phyloP scores from a whole-genome alignment of 2,329 filamentous ascomycete genomes.

The Penicillium sp. region DNA sequence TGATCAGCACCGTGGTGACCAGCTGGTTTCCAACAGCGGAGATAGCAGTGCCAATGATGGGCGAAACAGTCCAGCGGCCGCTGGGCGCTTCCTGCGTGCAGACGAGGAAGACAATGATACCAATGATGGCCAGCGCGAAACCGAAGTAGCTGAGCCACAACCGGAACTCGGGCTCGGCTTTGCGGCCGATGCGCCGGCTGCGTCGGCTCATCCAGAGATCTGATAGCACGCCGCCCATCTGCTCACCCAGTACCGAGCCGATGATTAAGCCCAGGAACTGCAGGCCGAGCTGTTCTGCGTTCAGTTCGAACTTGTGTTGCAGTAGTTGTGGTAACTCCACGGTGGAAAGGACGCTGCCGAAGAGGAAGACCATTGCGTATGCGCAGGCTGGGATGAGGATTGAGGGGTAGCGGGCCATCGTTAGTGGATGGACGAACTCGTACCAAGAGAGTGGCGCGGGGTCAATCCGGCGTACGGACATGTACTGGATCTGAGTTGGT shows the following conservation, averaged over 20 bases:
- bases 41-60: slow-evolving; percentile 54
- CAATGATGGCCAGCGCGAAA: slow-evolving; percentile 51
- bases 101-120: slow-evolving; percentile 56
- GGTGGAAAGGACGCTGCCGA: slow-evolving; percentile 52
- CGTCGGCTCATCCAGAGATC: slow-evolving; percentile 55
- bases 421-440: slow-evolving; percentile 54
- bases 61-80: slow-evolving; percentile 54
- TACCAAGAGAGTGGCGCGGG: slow-evolving; percentile 46
- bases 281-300: slow-evolving; percentile 57
- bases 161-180: slow-evolving; percentile 52
- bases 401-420: slow-evolving; percentile 46
- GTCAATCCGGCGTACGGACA: slow-evolving; percentile 51
- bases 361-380: slow-evolving; percentile 59
- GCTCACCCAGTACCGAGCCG: slow-evolving; percentile 58
- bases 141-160: slow-evolving; percentile 59
- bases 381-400: slow-evolving; percentile 53
- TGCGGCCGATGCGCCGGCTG: slow-evolving; percentile 32
- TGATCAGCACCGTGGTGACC: slow-evolving; percentile 60
- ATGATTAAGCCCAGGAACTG: slow-evolving; percentile 59
- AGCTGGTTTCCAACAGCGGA: slow-evolving; percentile 58
- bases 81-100: slow-evolving; percentile 48
- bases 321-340: slow-evolving; percentile 60
- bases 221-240: slow-evolving; percentile 55
- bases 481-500: slow-evolving; percentile 45
- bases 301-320: slow-evolving; percentile 54